Conservation (phyloP, 352 stramenopile species). For the Phytophthora uliginosa region DNA sequence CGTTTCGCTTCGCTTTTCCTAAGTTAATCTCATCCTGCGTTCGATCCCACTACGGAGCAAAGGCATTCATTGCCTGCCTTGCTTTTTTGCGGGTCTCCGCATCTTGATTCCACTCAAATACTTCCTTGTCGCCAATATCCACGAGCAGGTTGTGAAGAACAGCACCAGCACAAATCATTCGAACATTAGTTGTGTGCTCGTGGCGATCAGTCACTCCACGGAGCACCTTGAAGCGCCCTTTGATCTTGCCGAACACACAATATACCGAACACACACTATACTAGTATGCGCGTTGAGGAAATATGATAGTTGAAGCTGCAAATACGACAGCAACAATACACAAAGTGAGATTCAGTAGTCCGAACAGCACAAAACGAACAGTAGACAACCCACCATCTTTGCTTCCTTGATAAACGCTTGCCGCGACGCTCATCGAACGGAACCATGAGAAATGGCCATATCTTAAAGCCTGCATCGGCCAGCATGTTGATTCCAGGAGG, state of each 20-base stretch:
- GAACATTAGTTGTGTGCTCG: slow-evolving; percentile 4
- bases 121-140: slow-evolving; percentile 18
- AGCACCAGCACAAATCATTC: slow-evolving; percentile 17
- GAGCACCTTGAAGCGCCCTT: slow-evolving; percentile 8
- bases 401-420: neutral
- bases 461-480: slow-evolving; percentile 12
- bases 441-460: slow-evolving; percentile 21
- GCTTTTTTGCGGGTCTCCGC: neutral
- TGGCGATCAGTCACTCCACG: slow-evolving; percentile 15
- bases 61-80: slow-evolving; percentile 13
- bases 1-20: slow-evolving; percentile 16
- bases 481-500: slow-evolving; percentile 18
- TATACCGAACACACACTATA: slow-evolving; percentile 18
- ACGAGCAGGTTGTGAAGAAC: slow-evolving; percentile 9
- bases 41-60: slow-evolving; percentile 12
- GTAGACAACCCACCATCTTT: neutral
- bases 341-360: neutral
- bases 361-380: neutral
- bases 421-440: neutral
- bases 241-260: slow-evolving; percentile 1
- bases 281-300: slow-evolving; percentile 1
- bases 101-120: slow-evolving; percentile 8
- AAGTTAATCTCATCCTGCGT: slow-evolving; percentile 22
- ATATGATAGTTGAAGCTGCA: neutral
- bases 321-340: neutral